Evolutionary conservation across 2,329 filamentous ascomycete species (phyloP).

Genomic region (Verticillium nonalfalfae): DNA sequence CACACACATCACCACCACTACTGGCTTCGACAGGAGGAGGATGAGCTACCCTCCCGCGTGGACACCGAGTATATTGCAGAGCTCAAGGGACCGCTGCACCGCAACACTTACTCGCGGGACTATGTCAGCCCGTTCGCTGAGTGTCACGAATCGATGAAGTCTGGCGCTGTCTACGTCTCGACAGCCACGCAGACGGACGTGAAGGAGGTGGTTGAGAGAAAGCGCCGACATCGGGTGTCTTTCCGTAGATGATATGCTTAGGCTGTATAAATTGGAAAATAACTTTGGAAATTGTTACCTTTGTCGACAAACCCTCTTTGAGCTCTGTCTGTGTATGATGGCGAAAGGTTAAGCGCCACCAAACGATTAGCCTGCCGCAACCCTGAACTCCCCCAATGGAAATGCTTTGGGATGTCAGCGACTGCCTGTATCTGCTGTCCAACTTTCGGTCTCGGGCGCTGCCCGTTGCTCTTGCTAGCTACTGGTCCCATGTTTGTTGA

Average conservation of each 20-base stretch:
- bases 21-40: slow-evolving; percentile 36
- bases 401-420: too few relatives aligned
- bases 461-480: too few relatives aligned
- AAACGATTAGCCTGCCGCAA: too few relatives aligned
- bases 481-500: too few relatives aligned
- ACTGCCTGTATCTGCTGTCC: too few relatives aligned
- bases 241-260: slow-evolving; percentile 3
- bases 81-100: slow-evolving; percentile 5
- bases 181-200: not conserved
- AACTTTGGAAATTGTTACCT: too few relatives aligned
- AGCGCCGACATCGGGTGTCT: slow-evolving; percentile 14
- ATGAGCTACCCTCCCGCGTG: not conserved
- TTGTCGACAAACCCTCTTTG: too few relatives aligned
- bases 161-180: not conserved
- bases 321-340: too few relatives aligned
- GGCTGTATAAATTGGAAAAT: too few relatives aligned
- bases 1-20: slow-evolving; percentile 59
- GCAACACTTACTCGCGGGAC: slow-evolving; percentile 19
- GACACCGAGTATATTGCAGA: slow-evolving; percentile 20
- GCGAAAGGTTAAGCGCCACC: too few relatives aligned
- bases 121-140: slow-evolving; percentile 17
- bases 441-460: too few relatives aligned
- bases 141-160: slow-evolving; percentile 8
- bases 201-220: not conserved
- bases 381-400: too few relatives aligned